Evolutionary conservation across 208 protist genomes (phyloP).

Genomic region (Phytomonas francai): DNA sequence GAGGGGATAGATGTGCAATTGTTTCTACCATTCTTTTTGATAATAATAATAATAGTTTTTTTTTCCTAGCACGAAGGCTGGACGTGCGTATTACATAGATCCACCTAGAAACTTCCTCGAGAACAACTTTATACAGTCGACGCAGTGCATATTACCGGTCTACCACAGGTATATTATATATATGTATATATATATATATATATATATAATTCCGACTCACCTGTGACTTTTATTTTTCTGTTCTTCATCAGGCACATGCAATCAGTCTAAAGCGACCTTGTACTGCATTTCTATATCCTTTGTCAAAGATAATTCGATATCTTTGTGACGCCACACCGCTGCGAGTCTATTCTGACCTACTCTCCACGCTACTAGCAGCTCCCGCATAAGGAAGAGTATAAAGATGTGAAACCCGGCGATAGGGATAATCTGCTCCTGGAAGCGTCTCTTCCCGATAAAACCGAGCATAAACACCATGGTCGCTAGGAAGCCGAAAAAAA

Average conservation of each 20-base stretch:
- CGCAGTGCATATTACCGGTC: too few relatives aligned
- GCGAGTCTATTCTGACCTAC: slow-evolving; percentile 15
- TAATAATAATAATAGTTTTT: too few relatives aligned
- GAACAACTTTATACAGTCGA: too few relatives aligned
- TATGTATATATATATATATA: too few relatives aligned
- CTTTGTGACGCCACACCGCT: slow-evolving; percentile 14
- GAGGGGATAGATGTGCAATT: too few relatives aligned
- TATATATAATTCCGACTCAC: too few relatives aligned
- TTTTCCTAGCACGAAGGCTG: too few relatives aligned
- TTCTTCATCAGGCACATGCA: background rate
- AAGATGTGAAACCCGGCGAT: slow-evolving; percentile 68
- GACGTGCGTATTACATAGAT: too few relatives aligned
- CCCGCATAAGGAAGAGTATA: slow-evolving; percentile 38
- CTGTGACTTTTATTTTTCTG: slow-evolving; percentile 10
- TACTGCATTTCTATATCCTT: slow-evolving; percentile 66
- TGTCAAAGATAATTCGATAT: slow-evolving; percentile 29
- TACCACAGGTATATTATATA: too few relatives aligned
- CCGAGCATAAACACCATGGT: slow-evolving; percentile 35
- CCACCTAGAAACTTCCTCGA: too few relatives aligned
- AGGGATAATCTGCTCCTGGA: slow-evolving; percentile 34
- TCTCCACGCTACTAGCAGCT: slow-evolving; percentile 35
- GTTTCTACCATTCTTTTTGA: too few relatives aligned
- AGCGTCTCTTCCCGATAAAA: slow-evolving; percentile 24
- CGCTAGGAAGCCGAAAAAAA: slow-evolving; percentile 49
- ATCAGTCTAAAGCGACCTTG: slow-evolving; percentile 44